Base-by-base conservation (phyloP, 495 filamentous ascomycete species). In the Penicillium canariense region DNA sequence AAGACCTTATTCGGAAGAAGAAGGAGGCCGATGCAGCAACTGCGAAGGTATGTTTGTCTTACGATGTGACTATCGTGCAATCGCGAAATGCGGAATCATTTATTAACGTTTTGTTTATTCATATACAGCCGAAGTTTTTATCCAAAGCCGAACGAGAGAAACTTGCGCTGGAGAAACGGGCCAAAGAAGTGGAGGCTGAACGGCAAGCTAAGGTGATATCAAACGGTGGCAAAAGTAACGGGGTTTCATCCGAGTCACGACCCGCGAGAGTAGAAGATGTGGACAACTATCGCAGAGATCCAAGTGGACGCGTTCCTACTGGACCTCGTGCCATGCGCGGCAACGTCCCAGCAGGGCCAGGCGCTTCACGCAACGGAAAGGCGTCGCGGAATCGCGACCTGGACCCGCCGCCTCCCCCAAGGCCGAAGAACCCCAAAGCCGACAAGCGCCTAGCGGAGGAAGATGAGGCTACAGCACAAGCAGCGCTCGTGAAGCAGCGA, bases 111-210 rank as follows among this genome's bases (percentile, higher is more conserved):
- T 46, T 3, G 0, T 15, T 27, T 46, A 5, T 22, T 39, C 30
- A 5, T 26, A 31, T 47, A 30, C 65, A 96, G 83, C 95, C 95
- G 3, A 92, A 93, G 75, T 98, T 96, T 68, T 73, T 98, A 10
- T 87, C 90, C 3, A 96, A 92, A 77, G 88, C 88, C 30, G 81
- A 97, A 68, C 85, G 94, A 34, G 95, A 97, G 67, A 84, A 84
- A 46, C 67, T 96, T 50, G 91, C 90, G 5, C 73, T 91, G 7
- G 92, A 96, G 65, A 96, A 92, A 70, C 80, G 88, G 48, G 77
- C 81, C 15, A 92, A 95, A 66, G 92, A 96, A 57, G 88, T 90
- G 17, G 87, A 90, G 55, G 89, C 77, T n/a, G 76, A 83, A 54
- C 74, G 78, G 31, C 76, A 78, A 56, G 55, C 63, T 1, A 72